Evolutionary conservation across 371 early-diverging fungal genomes (phyloP).

Genomic region (Mucor plumbeus): DNA sequence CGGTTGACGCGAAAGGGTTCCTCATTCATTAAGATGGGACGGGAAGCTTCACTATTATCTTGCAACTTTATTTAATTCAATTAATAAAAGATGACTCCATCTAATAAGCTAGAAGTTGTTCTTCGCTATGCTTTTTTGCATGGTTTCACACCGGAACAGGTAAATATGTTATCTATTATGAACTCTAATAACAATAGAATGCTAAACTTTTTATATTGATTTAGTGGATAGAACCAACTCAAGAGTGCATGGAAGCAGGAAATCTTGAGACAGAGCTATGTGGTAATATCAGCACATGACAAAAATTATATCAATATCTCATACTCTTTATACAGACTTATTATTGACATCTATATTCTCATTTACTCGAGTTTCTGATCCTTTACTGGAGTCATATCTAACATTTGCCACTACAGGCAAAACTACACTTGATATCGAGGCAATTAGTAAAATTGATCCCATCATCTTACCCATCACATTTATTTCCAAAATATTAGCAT

Average conservation of each 20-base stretch:
- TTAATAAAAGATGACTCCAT: conserved; percentile 17
- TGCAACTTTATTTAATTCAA: no score
- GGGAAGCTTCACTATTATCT: no score
- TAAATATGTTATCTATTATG: background rate
- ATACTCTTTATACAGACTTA: conserved; percentile 27
- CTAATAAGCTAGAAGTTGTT: conserved; percentile 30
- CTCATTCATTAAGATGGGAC: no score
- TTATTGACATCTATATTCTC: conserved; percentile 44
- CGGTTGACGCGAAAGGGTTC: conserved; percentile 4
- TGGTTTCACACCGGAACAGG: conserved; percentile 31
- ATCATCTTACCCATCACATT: conserved; percentile 24
- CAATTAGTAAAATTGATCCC: background rate
- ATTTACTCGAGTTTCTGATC: conserved; percentile 35
- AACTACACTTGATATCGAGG: background rate
- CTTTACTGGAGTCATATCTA: conserved; percentile 45
- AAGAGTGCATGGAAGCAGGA: conserved; percentile 37
- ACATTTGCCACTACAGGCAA: conserved; percentile 36
- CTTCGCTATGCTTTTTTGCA: conserved; percentile 39
- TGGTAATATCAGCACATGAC: conserved; percentile 26
- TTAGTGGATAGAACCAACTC: conserved; percentile 48
- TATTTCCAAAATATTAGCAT: conserved; percentile 22
- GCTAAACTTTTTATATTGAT: background rate
- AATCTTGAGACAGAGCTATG: conserved; percentile 30
- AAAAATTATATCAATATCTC: background rate
- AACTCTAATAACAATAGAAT: background rate